Base-by-base conservation (phyloP, 148 eudicot genomes). In the Oxyria digyna region DNA sequence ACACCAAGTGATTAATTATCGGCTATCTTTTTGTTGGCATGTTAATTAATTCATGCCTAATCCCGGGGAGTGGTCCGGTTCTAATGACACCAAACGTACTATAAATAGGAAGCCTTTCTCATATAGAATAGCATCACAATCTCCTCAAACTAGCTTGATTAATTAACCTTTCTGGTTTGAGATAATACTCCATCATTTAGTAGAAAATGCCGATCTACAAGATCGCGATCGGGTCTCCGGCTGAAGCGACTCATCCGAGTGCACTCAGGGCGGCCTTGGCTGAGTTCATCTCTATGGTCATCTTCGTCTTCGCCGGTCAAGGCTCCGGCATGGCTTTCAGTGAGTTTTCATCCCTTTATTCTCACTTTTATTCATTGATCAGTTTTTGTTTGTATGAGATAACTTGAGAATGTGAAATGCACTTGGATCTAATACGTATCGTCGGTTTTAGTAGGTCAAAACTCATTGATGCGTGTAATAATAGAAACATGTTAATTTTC, bases 221-320 rank as follows among this genome's bases (percentile, higher is more conserved):
- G 43, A 73, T 84, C 4, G 82, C 85, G 3, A 38, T 85, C 64
- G 88, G 85, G 14, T 69, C 71, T 0, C 54, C 64, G 18, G 38
- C 78, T 15, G 88, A 85, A 69, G 50, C 78, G 21, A 20, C 43
- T 33, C 88, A 85, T 4, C 85, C 85, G 1, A 78, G 72, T 20
- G 82, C 82, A 26, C 59, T 85, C 31, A 80, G 68, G 76, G 85
- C 85, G 37, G 85, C 85, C 0, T 15, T 78, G 69, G 88, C 88
- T 2, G 88, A 85, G 81, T 85, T 85, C 77, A 42, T 85, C 42
- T 76, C 82, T 70, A 71, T 81, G 10, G 74, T 85, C 33, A 82
- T 85, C 37, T 85, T 85, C 21, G 89, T 85, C 23, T 85, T 85
- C 35, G 89, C 89, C 54, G 89, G 89, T 3, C 78, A 83, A 43